Conservation (phyloP, 2,329 filamentous ascomycete genomes). For the Phialophora chinensis region DNA sequence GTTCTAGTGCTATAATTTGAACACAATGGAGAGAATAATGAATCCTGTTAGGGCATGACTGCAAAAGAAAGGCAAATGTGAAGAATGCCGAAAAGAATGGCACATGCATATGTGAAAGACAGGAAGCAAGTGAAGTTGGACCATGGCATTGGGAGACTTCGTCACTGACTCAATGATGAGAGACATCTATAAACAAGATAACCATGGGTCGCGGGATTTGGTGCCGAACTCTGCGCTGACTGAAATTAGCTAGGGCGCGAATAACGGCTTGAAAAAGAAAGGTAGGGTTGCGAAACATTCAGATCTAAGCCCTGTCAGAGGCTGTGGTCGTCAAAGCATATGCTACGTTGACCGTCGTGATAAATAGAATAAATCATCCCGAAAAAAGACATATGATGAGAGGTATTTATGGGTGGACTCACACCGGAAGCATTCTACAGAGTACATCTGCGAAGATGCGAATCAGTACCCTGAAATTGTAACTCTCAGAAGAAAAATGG, state of each 20-base stretch:
- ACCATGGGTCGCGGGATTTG: too few species aligned
- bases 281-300: constrained; percentile 38
- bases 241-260: constrained; percentile 18
- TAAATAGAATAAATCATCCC: constrained; percentile 70
- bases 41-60: not conserved
- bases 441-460: not conserved
- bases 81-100: not conserved
- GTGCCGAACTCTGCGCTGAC: not conserved
- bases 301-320: constrained; percentile 72
- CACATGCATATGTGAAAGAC: not conserved
- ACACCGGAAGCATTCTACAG: not conserved
- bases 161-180: not conserved
- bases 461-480: constrained; percentile 1
- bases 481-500: not conserved
- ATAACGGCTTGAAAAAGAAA: constrained; percentile 1
- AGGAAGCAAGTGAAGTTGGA: not conserved
- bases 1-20: not conserved
- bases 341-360: constrained; percentile 91
- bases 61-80: not conserved
- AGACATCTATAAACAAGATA: not conserved
- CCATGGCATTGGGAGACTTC: too few species aligned
- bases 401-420: not conserved
- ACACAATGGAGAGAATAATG: not conserved
- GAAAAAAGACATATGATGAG: constrained; percentile 42
- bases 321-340: constrained; percentile 78